A percentile compares a stretch with the other conserved stretches of the same genome.
Conservation (phyloP, 208 protist species). For the Leishmania turanica region DNA sequence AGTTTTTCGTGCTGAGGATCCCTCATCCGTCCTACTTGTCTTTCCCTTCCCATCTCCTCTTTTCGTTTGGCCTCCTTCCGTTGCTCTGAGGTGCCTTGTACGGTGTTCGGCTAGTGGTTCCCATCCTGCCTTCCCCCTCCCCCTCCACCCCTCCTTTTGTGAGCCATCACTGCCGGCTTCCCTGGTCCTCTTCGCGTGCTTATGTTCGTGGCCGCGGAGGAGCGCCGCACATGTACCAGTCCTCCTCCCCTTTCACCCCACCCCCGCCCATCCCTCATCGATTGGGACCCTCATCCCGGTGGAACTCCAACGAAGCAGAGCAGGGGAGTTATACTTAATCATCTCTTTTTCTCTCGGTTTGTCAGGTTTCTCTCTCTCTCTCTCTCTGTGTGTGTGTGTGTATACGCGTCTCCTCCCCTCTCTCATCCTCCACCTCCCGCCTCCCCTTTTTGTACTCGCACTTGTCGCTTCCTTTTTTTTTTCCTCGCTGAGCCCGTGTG, state of each 20-base stretch:
- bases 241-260: neutral
- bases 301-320: neutral
- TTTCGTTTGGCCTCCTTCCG: neutral
- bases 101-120: neutral
- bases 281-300: neutral
- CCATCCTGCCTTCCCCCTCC: neutral
- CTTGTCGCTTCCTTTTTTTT: neutral
- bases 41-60: neutral
- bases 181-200: neutral
- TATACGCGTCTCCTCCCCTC: neutral
- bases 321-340: neutral
- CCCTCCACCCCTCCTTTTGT: neutral
- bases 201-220: neutral
- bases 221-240: neutral
- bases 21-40: neutral
- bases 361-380: neutral
- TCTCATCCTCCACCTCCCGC: too few species aligned
- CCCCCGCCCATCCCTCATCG: neutral
- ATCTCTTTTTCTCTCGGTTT: neutral
- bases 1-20: neutral
- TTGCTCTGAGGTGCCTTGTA: neutral
- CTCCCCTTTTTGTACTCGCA: neutral
- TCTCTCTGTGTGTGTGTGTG: too few species aligned
- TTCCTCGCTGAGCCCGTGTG: too few species aligned
- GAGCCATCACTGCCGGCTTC: neutral